Conservation (phyloP, 192 early-diverging fungal species). For the Coemansia sp. region DNA sequence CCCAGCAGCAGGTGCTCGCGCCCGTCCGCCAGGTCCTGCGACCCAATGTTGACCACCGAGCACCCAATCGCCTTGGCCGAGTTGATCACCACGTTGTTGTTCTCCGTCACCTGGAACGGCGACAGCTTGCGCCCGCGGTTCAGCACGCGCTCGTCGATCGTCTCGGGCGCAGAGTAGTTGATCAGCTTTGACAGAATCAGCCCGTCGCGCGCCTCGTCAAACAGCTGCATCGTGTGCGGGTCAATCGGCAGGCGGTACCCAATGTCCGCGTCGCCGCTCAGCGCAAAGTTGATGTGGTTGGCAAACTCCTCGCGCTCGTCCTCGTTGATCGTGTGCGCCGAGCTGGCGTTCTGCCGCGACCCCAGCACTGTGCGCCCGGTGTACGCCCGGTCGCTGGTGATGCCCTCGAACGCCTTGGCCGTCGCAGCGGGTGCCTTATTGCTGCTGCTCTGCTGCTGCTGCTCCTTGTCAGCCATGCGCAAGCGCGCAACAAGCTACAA, state of each 20-base stretch:
- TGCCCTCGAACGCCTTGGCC: conserved; percentile 43
- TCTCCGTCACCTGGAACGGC: conserved; percentile 97
- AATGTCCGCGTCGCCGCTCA: conserved; percentile 82
- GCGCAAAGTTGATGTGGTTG: conserved; percentile 88
- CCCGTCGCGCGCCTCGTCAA: conserved; percentile 94
- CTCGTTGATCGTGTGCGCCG: conserved; percentile 97
- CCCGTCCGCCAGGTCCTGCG: conserved; percentile 95
- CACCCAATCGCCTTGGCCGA: conserved; percentile 99
- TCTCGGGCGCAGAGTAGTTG: conserved; percentile 95
- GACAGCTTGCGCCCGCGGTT: conserved; percentile 88
- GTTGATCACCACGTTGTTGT: conserved; percentile 99
- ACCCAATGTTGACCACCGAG: conserved; percentile 97
- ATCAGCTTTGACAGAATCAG: conserved; percentile 97
- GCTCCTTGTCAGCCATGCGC: conserved; percentile 30
- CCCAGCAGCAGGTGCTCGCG: conserved; percentile 97
- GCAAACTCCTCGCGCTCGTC: conserved; percentile 98
- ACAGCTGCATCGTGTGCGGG: conserved; percentile 92
- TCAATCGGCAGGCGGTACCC: conserved; percentile 91
- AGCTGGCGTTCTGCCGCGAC: conserved; percentile 81
- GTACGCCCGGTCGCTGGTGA: conserved; percentile 56
- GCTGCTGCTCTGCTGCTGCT: conserved; percentile 4
- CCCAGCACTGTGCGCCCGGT: conserved; percentile 86
- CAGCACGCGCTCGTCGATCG: conserved; percentile 98
- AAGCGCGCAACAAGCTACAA: conserved; percentile 44
- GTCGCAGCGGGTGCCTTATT: background rate